Percentiles rank a stretch among this genome's conserved stretches.
Evolutionary conservation across 345 rosid genomes (phyloP).

Genomic region (Eucalyptus caleyi): DNA sequence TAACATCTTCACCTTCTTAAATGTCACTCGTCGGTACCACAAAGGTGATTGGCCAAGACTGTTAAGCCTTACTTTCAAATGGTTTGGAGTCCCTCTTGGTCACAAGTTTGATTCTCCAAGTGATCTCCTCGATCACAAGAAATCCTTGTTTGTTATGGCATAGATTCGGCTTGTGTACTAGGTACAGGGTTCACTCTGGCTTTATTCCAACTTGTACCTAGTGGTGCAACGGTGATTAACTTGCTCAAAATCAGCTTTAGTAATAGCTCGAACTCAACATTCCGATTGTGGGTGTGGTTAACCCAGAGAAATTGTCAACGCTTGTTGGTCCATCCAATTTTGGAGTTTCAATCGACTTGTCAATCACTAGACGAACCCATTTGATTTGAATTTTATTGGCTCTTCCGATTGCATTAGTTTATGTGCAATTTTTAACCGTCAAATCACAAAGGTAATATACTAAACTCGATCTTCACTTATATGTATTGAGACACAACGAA

Average conservation of each 20-base stretch:
- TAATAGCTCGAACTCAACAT: neutral
- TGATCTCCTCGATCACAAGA: neutral
- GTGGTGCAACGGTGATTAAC: neutral
- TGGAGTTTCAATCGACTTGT: neutral
- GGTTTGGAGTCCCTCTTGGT: neutral
- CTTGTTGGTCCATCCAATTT: neutral
- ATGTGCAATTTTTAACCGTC: neutral
- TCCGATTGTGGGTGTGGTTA: neutral
- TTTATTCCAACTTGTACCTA: neutral
- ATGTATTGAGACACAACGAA: neutral
- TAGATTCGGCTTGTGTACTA: neutral
- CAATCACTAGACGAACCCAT: neutral
- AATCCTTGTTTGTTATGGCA: neutral
- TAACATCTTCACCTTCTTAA: neutral
- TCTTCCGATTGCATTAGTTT: neutral
- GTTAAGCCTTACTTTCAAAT: neutral
- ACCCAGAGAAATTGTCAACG: neutral
- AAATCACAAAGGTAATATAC: neutral
- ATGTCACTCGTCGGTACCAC: neutral
- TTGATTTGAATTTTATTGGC: neutral
- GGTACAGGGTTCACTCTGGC: neutral
- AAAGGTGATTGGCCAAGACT: neutral
- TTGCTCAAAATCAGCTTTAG: neutral
- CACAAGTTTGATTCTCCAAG: neutral
- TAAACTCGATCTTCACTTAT: neutral